Evolutionary conservation across 768 basidiomycete species (phyloP).

Genomic region (Calocybe gangraenosa): DNA sequence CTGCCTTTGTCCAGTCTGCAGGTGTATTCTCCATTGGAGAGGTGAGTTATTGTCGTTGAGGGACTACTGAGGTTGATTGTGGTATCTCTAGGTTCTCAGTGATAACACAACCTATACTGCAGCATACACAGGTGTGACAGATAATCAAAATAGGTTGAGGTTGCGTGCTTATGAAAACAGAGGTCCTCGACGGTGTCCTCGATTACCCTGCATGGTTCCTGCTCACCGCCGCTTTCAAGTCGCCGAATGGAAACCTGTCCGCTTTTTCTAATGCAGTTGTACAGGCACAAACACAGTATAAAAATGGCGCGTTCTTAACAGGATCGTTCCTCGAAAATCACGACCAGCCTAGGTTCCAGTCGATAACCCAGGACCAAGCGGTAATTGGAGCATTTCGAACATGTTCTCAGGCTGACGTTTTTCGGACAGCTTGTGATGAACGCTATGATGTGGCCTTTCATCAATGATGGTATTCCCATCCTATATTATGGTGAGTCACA

Average conservation of each 20-base stretch:
- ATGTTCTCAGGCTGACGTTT: not conserved
- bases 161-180: conserved; percentile 5
- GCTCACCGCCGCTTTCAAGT: conserved; percentile 48
- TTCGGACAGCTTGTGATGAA: conserved; percentile 35
- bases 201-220: conserved; percentile 58
- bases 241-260: conserved; percentile 49
- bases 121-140: conserved; percentile 33
- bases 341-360: conserved; percentile 58
- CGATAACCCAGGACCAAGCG: conserved; percentile 41
- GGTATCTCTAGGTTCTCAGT: conserved; percentile 17
- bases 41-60: conserved; percentile 28
- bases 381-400: conserved; percentile 21
- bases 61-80: not conserved
- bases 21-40: conserved; percentile 75
- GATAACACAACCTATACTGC: conserved; percentile 26
- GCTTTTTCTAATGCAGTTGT: conserved; percentile 19
- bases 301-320: conserved; percentile 31
- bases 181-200: conserved; percentile 54
- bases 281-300: conserved; percentile 40
- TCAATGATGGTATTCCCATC: conserved; percentile 67
- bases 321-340: conserved; percentile 75
- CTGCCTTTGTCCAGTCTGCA: conserved; percentile 52
- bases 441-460: conserved; percentile 60
- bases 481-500: conserved; percentile 54
- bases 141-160: not conserved